phyloP scores from a whole-genome alignment of 75 land plant genomes.

The Pinus albicaulis region DNA sequence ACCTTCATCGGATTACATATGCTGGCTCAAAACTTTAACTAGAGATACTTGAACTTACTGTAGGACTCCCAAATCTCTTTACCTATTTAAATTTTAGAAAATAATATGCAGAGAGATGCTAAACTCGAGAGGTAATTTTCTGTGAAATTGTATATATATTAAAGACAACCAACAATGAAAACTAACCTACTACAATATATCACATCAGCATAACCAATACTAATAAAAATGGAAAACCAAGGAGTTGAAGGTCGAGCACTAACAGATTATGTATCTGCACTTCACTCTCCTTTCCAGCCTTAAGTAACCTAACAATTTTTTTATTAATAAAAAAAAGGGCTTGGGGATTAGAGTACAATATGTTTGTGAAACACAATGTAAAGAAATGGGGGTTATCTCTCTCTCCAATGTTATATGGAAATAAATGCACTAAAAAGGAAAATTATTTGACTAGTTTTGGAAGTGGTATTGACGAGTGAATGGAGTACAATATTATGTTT shows the following conservation, averaged over 20 bases:
- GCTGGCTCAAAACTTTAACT: no score
- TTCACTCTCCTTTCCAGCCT: constrained; percentile 41
- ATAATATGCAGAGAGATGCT: neutral
- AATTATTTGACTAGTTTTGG: no score
- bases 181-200: neutral
- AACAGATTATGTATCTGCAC: constrained; percentile 45
- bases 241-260: constrained; percentile 72
- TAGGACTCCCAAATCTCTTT: neutral
- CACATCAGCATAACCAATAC: neutral
- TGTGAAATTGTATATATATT: neutral
- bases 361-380: neutral
- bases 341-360: neutral
- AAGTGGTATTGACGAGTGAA: no score
- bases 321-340: constrained; percentile 8
- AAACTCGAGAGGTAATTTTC: neutral
- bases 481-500: no score
- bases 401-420: no score
- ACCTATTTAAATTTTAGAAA: neutral
- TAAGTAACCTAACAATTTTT: neutral
- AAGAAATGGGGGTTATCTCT: no score
- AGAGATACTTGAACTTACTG: neutral
- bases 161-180: neutral
- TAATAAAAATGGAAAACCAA: neutral
- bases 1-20: no score
- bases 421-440: no score